Conservation (phyloP, 108 stramenopile genomes). For the Cyclotella atomus region DNA sequence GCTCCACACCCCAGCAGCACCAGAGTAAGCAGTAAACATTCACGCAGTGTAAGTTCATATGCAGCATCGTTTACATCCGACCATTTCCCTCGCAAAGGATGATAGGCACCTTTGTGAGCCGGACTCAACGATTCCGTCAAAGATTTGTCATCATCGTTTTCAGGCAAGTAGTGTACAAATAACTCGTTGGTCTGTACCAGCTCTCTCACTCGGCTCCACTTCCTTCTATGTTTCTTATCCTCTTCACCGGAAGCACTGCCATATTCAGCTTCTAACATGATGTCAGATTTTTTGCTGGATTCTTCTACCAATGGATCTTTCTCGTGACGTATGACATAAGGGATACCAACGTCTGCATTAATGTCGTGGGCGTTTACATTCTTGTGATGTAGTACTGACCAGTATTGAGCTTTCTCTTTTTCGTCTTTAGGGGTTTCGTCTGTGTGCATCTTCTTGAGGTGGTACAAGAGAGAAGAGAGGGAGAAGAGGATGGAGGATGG, state of each 20-base stretch:
- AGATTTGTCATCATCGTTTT: background rate
- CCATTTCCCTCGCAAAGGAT: conserved; percentile 20
- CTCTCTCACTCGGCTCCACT: background rate
- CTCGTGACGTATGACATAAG: background rate
- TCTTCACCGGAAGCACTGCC: background rate
- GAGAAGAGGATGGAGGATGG: too few species aligned
- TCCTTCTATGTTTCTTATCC: background rate
- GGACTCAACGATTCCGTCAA: background rate
- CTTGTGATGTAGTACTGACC: conserved; percentile 2
- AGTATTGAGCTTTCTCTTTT: background rate
- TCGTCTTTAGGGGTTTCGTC: too few species aligned
- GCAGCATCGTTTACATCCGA: conserved; percentile 21
- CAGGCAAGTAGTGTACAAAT: background rate
- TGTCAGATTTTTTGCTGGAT: background rate
- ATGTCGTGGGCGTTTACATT: background rate
- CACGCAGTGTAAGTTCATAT: conserved; percentile 39
- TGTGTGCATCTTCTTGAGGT: too few species aligned
- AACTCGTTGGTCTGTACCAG: background rate
- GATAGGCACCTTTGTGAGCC: background rate
- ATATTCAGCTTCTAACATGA: background rate
- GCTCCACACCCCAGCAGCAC: conserved; percentile 55
- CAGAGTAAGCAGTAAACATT: conserved; percentile 49
- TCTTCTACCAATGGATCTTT: conserved; percentile 4
- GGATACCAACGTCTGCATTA: background rate
- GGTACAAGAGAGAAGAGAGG: too few species aligned